These are phyloP conservation scores for Xerocomus amazonicus DNA, from an alignment of 1,284 basidiomycete genomes.

Conservation along the genomic window DNA sequence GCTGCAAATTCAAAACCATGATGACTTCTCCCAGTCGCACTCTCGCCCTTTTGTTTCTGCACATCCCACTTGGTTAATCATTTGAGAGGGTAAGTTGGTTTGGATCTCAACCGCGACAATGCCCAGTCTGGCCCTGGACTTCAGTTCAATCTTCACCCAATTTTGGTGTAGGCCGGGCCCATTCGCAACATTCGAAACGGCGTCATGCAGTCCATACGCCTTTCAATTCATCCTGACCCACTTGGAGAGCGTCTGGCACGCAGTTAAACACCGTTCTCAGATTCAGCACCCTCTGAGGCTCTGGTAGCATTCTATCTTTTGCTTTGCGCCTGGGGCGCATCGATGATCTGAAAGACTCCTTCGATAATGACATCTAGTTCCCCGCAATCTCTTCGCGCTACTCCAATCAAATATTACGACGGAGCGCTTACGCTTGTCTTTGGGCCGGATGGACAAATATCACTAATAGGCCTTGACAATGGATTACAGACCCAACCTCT, in stretches of 20 bases:
- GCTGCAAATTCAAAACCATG: too few relatives aligned
- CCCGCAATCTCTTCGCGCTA: constrained; percentile 5
- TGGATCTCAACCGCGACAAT: constrained; percentile 2
- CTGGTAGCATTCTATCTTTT: constrained; percentile 14
- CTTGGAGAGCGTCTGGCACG: constrained; percentile 3
- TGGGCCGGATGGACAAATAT: constrained; percentile 28
- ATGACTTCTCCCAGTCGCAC: too few relatives aligned
- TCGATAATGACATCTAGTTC: constrained; percentile 22
- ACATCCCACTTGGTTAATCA: neutral
- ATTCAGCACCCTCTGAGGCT: constrained; percentile 4
- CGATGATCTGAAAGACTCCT: constrained; percentile 16
- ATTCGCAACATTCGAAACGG: neutral
- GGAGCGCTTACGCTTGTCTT: constrained; percentile 27
- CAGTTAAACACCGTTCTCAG: constrained; percentile 2
- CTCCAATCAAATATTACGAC: constrained; percentile 13
- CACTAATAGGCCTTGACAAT: constrained; percentile 19
- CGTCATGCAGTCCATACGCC: neutral
- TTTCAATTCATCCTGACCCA: constrained; percentile 1
- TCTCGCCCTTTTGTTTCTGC: neutral
- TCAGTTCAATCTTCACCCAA: constrained; percentile 3
- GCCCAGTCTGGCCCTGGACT: too few relatives aligned
- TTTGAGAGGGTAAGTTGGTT: neutral
- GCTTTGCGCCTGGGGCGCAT: constrained; percentile 29
- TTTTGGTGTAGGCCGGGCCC: too few relatives aligned
- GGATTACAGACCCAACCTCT: constrained; percentile 7